phyloP scores from a whole-genome alignment of 2,329 filamentous ascomycete species.

The Ceratocystis harringtonii region DNA sequence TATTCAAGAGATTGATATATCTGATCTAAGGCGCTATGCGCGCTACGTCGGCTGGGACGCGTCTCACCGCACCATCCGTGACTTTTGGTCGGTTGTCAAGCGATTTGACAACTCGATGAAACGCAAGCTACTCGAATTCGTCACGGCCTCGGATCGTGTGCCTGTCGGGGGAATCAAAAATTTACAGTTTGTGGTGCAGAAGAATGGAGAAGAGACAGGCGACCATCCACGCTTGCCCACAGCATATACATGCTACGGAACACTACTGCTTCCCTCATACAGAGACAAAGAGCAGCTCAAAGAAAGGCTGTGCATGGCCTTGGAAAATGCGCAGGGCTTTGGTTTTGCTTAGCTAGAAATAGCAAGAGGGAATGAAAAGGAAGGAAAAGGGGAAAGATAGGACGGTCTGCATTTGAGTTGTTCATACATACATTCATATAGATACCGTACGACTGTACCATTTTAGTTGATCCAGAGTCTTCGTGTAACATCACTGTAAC shows the following conservation, averaged over 20 bases:
- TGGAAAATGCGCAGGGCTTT: slow-evolving; percentile 81
- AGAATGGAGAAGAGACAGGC: slow-evolving; percentile 49
- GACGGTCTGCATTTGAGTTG: neutral
- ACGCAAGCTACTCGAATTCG: slow-evolving; percentile 72
- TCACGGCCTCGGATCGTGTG: slow-evolving; percentile 81
- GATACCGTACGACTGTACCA: neutral
- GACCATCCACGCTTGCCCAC: slow-evolving; percentile 53
- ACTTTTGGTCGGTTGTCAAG: slow-evolving; percentile 75
- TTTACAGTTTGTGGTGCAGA: slow-evolving; percentile 70
- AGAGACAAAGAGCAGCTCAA: slow-evolving; percentile 51
- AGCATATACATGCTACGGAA: slow-evolving; percentile 87
- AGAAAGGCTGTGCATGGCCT: slow-evolving; percentile 64
- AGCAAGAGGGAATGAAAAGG: no score
- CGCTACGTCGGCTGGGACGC: slow-evolving; percentile 72
- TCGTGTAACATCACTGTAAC: neutral
- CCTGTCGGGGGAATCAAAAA: slow-evolving; percentile 75
- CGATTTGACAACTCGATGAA: slow-evolving; percentile 53
- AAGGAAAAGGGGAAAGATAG: neutral
- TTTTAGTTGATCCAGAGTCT: neutral
- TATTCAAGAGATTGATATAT: slow-evolving; percentile 61
- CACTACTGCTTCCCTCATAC: slow-evolving; percentile 74
- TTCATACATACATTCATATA: neutral
- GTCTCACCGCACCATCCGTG: slow-evolving; percentile 50
- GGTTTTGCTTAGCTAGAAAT: slow-evolving; percentile 48
- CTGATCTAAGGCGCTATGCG: slow-evolving; percentile 53